Evolutionary conservation across 768 basidiomycete genomes (phyloP), one percentile per base, ranked within the genome.

Genomic region (Psilocybe tampanensis): DNA sequence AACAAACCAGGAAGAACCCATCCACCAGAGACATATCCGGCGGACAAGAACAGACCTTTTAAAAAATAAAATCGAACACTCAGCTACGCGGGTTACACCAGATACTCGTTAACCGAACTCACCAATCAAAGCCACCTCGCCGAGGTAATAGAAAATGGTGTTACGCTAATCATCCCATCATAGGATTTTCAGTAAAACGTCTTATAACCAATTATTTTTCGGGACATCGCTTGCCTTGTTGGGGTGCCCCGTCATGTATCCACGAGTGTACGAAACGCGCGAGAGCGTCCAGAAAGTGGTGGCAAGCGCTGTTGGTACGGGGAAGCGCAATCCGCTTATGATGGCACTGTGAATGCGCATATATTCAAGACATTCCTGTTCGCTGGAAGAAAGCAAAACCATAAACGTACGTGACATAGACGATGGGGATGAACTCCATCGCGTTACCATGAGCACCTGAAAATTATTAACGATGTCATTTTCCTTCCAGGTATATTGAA

Each of bases 391-490:
- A 39, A 13, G 7, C 13, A 13, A 54, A 13, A 54, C 24, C 15
- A 9, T 13, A 54, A 13, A 61, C 80, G 65, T 55, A 85, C 80
- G 76, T 72, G 3, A 75, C 55, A 32, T 72, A 72, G 8, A 84
- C 51, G 33, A 79, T 57, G 17, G 85, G 85, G 4, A 79, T 64
- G 57, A 66, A 70, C 61, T 85, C 84, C 11, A 86, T 71, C 0
- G 84, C 82, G 49, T 86, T 86, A 75, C 86, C 86, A 68, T 90
- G 89, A 19, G 86, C 85, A 56, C 88, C 87, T 89, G 45, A 13
- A 32, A 21, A 32, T 7, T 49, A 18, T 32, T 18, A 32, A 29
- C 18, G 23, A 44, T n/a, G 29, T 50, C 33, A 52, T 49, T 47
- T 21, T 41, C 44, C 4, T 29, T 29, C 29, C 29, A 29, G 29